phyloP scores from a whole-genome alignment of 495 filamentous ascomycete genomes.

The Neurospora terricola region DNA sequence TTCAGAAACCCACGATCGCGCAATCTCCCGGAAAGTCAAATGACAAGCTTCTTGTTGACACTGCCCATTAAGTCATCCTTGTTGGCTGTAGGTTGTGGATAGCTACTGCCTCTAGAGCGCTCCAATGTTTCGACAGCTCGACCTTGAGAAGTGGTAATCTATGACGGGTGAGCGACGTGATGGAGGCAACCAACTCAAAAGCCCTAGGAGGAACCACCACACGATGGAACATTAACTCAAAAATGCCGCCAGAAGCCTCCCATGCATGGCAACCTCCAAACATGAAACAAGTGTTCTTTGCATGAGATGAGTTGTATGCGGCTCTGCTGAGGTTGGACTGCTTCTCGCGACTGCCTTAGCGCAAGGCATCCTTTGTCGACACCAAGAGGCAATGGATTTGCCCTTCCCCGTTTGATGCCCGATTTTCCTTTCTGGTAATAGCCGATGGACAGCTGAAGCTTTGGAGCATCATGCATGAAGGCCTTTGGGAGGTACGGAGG shows the following conservation, averaged over 20 bases:
- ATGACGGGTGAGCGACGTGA: neutral
- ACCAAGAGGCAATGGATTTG: neutral
- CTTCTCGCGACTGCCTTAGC: neutral
- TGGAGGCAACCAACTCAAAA: neutral
- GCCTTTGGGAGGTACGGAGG: neutral
- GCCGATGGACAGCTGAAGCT: neutral
- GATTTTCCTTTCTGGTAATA: neutral
- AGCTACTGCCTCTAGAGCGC: neutral
- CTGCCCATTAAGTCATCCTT: too few species aligned
- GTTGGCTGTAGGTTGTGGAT: too few species aligned
- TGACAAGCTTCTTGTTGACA: neutral
- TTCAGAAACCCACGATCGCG: neutral
- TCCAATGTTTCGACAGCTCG: neutral
- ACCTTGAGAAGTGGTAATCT: neutral
- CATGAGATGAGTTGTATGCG: neutral
- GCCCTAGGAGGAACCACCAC: too few species aligned
- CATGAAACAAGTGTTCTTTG: neutral
- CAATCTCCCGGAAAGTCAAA: neutral
- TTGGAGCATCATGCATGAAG: neutral
- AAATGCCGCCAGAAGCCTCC: neutral
- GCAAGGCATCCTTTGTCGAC: neutral
- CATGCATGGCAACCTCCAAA: neutral
- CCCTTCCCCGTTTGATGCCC: neutral
- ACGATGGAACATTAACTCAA: neutral
- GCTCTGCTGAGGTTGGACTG: neutral